Base-by-base conservation (phyloP, 2,329 filamentous ascomycete species). In the Domatiomyces catenatus region DNA sequence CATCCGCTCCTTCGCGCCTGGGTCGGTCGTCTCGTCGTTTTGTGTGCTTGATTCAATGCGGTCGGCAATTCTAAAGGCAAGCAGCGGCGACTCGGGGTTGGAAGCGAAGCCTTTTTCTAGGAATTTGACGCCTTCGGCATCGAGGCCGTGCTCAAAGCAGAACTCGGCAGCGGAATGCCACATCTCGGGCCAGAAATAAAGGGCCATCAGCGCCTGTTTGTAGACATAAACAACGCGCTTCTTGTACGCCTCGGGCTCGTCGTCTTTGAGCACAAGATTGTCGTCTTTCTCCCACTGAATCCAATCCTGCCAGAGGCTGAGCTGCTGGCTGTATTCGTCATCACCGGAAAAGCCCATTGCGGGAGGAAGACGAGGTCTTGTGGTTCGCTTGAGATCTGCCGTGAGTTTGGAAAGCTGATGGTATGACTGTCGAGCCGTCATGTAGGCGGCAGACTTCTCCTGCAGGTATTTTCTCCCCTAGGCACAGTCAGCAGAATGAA, bases 91-190 rank as follows among this genome's bases (percentile, higher is more conserved):
- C 68, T 98, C 92, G 0, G 92, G 89, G 63, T 96, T 98, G 2
- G 89, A 89, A 24, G 79, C 76, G 51, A 93, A 83, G 32, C 92
- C 92, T 55, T 92, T 80, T 19, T 80, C 75, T 20, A 98, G 72
- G 60, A 96, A 86, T 8, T 86, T 80, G 20, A 83, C 79, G 8
- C 87, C 88, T 52, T 87, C 82, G 44, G 79, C 69, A 39, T 78
- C 74, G 58, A 89, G 70, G 44, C 78, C 78, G 59, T 92, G 88
- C 50, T 83, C 77, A 61, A 88, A 88, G 66, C 86, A 94, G 79
- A 90, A 96, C 57, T 94, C 85, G 0, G 89, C 86, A 8, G 88
- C 90, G 53, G 95, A 88, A 47, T 88, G 89, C 92, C 92, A 98
- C 59, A 95, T 81, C 63, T 94, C 86, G 3, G 92, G 89, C 79